These are phyloP conservation scores for Hura crepitans DNA, from an alignment of 441 rosid species.

Conservation along the genomic window DNA sequence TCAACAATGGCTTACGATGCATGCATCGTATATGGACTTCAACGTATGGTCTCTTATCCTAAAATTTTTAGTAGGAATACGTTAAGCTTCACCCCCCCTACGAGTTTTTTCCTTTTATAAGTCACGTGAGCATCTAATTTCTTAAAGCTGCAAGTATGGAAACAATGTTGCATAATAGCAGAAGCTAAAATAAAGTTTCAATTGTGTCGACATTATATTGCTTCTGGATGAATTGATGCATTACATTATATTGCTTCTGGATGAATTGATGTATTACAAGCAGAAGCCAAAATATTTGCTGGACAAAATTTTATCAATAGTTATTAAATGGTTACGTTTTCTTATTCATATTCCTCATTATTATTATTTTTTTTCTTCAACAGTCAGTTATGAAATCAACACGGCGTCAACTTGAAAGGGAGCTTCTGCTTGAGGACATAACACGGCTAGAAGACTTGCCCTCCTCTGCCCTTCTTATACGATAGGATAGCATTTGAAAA, in stretches of 20 bases:
- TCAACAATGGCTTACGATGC: constrained; percentile 92
- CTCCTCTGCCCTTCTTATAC: constrained; percentile 60
- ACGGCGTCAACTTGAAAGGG: constrained; percentile 82
- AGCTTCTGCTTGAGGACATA: constrained; percentile 69
- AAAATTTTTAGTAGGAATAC: constrained; percentile 1
- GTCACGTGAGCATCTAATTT: background rate
- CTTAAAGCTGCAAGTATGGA: background rate
- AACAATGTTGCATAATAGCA: background rate
- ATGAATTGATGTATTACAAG: background rate
- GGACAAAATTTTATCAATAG: background rate
- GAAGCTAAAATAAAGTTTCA: background rate
- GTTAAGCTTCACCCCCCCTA: background rate
- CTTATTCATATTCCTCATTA: background rate
- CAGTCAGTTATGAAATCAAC: constrained; percentile 97
- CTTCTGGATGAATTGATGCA: background rate
- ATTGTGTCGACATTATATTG: background rate
- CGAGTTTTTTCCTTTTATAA: background rate
- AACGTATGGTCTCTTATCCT: constrained; percentile 49
- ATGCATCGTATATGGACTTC: constrained; percentile 95
- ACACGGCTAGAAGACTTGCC: constrained; percentile 78
- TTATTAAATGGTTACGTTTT: background rate
- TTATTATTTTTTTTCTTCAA: constrained; percentile 1
- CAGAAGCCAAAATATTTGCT: background rate
- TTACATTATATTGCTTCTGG: background rate
- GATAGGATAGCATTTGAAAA: constrained; percentile 33